A percentile compares a stretch with the other conserved stretches of the same genome.
phyloP scores from a whole-genome alignment of 2,329 filamentous ascomycete species.

The Phaeosphaeria sp. region DNA sequence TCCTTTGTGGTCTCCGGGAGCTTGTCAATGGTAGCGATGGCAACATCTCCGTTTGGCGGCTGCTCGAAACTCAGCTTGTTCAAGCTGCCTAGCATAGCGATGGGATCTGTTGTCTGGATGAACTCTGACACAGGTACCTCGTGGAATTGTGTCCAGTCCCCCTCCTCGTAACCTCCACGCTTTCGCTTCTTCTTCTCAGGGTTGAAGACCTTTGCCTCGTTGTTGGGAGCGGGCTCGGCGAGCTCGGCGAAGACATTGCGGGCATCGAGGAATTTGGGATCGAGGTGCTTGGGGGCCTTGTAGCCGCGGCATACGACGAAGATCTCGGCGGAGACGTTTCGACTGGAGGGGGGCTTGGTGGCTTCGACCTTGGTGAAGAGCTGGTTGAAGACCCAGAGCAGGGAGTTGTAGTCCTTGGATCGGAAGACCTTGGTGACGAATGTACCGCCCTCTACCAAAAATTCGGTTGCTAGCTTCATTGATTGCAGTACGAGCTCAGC shows the following conservation, averaged over 20 bases:
- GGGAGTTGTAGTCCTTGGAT: constrained; percentile 93
- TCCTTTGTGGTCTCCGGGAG: constrained; percentile 71
- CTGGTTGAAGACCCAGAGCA: constrained; percentile 98
- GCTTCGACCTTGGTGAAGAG: constrained; percentile 94
- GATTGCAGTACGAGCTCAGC: constrained; percentile 90
- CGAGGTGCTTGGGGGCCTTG: constrained; percentile 92
- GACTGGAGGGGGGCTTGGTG: constrained; percentile 92
- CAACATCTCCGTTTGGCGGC: constrained; percentile 77
- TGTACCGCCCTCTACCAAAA: constrained; percentile 76
- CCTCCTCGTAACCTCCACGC: constrained; percentile 96
- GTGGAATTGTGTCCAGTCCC: constrained; percentile 91
- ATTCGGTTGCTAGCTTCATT: constrained; percentile 93
- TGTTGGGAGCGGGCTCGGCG: constrained; percentile 84
- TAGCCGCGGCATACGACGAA: constrained; percentile 96
- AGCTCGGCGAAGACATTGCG: constrained; percentile 91
- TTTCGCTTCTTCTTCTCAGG: constrained; percentile 97
- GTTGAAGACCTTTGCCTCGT: constrained; percentile 98
- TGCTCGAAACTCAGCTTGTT: constrained; percentile 87
- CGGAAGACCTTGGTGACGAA: constrained; percentile 98
- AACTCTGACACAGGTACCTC: constrained; percentile 89
- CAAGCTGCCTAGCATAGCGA: constrained; percentile 84
- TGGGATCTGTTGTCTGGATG: constrained; percentile 90
- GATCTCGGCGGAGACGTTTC: constrained; percentile 97
- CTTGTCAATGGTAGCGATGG: constrained; percentile 82
- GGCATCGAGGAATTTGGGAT: constrained; percentile 90